Conservation (phyloP, 2,329 filamentous ascomycete genomes). For the Penicillium sp. region DNA sequence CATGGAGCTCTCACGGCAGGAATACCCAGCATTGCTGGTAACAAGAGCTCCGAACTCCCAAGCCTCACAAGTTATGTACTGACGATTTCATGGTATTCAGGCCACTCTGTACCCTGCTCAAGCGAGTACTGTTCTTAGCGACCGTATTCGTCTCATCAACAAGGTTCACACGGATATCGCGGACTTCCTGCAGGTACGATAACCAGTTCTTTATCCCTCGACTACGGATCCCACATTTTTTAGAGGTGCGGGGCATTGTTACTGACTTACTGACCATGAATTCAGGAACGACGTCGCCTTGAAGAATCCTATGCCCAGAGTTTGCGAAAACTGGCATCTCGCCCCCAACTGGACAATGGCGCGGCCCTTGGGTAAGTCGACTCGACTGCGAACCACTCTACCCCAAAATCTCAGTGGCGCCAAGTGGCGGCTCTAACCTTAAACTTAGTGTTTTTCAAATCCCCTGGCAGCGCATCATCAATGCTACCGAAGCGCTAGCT, state of each 20-base stretch:
- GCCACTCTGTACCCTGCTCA: constrained; percentile 72
- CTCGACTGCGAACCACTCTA: background rate
- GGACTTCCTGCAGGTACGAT: constrained; percentile 86
- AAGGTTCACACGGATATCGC: constrained; percentile 86
- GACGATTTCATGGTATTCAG: constrained; percentile 44
- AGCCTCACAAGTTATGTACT: constrained; percentile 8
- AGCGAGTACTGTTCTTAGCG: constrained; percentile 74
- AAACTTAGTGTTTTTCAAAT: constrained; percentile 70
- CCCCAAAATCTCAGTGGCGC: background rate
- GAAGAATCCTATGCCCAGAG: constrained; percentile 84
- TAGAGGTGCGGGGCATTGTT: constrained; percentile 11
- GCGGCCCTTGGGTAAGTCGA: constrained; percentile 76
- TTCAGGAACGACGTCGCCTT: constrained; percentile 80
- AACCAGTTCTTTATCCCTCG: constrained; percentile 3
- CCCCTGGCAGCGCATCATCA: constrained; percentile 83
- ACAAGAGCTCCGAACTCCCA: constrained; percentile 36
- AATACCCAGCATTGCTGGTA: constrained; percentile 94
- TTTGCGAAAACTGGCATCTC: constrained; percentile 71
- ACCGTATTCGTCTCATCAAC: constrained; percentile 79
- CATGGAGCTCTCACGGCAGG: constrained; percentile 75
- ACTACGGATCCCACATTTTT: constrained; percentile 7
- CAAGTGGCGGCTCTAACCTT: constrained; percentile 13
- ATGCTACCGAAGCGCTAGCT: constrained; percentile 72
- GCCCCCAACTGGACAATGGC: constrained; percentile 65
- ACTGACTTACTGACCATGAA: constrained; percentile 12